phyloP scores from a whole-genome alignment of 192 early-diverging fungal species.

The Coemansia sp. region DNA sequence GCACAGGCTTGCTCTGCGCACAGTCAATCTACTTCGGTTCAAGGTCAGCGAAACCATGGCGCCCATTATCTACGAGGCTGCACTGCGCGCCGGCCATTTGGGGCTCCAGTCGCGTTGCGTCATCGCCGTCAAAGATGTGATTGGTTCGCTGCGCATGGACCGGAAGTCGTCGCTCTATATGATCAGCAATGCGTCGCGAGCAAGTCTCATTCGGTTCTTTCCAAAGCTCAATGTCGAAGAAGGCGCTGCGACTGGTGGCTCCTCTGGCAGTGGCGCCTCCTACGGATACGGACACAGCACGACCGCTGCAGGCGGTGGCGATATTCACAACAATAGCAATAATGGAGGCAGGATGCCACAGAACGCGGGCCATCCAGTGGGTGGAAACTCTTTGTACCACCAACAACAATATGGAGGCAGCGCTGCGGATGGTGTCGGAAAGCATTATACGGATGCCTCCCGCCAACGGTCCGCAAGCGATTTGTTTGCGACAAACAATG shows the following conservation, averaged over 20 bases:
- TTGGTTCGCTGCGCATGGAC: slow-evolving; percentile 28
- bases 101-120: slow-evolving; percentile 61
- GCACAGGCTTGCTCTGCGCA: slow-evolving; percentile 57
- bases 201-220: slow-evolving; percentile 39
- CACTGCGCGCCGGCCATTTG: slow-evolving; percentile 64
- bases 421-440: background rate
- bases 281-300: background rate
- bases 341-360: background rate
- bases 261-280: background rate
- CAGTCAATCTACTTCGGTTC: slow-evolving; percentile 63
- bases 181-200: slow-evolving; percentile 32
- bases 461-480: slow-evolving; percentile 47
- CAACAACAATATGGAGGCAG: slow-evolving; percentile 19
- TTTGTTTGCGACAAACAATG: slow-evolving; percentile 10
- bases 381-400: background rate
- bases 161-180: slow-evolving; percentile 38
- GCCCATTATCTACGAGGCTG: slow-evolving; percentile 66
- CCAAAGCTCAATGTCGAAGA: slow-evolving; percentile 30
- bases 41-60: slow-evolving; percentile 63
- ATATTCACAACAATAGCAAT: background rate
- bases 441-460: slow-evolving; percentile 5
- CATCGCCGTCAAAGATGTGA: slow-evolving; percentile 30
- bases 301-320: background rate
- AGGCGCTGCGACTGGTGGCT: too few species aligned
- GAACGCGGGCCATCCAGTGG: background rate